Evolutionary conservation across 2,329 filamentous ascomycete genomes (phyloP).

Genomic region (Aspergillus puulaauensis): DNA sequence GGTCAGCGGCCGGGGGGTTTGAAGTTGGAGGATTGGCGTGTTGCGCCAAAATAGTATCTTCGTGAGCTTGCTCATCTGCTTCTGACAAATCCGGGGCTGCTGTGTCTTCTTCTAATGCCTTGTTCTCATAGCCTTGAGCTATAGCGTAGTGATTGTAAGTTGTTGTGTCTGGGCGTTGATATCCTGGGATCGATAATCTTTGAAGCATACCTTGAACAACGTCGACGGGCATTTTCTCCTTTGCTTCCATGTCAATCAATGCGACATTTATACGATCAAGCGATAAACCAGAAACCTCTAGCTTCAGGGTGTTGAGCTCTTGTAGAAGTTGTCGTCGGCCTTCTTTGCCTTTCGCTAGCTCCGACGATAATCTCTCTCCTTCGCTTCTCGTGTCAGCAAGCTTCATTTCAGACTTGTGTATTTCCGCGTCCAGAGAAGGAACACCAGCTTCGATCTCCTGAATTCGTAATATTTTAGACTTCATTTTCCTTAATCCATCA

Average conservation of each 20-base stretch:
- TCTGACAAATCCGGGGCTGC: neutral
- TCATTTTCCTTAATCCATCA: constrained; percentile 31
- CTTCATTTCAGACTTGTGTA: constrained; percentile 36
- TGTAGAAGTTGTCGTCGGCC: constrained; percentile 44
- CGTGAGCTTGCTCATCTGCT: neutral
- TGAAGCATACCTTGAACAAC: constrained; percentile 22
- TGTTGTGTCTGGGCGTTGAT: neutral
- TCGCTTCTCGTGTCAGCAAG: constrained; percentile 34
- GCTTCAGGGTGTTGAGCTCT: constrained; percentile 50
- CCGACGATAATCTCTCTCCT: constrained; percentile 42
- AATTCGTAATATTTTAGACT: constrained; percentile 43
- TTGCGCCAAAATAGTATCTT: neutral
- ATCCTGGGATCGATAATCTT: constrained; percentile 1
- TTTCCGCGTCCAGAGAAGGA: constrained; percentile 47
- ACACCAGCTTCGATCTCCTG: constrained; percentile 51
- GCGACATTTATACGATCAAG: constrained; percentile 45
- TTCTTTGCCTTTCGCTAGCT: constrained; percentile 47
- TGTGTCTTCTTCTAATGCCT: neutral
- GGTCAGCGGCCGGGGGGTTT: neutral
- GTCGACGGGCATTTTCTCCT: constrained; percentile 13
- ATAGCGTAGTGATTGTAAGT: constrained; percentile 1
- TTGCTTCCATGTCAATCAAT: constrained; percentile 21
- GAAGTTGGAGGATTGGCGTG: neutral
- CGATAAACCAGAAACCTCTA: constrained; percentile 49
- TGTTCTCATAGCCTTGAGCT: constrained; percentile 2